phyloP scores from a whole-genome alignment of 2,329 filamentous ascomycete species.

The Nigrospora oryzae region DNA sequence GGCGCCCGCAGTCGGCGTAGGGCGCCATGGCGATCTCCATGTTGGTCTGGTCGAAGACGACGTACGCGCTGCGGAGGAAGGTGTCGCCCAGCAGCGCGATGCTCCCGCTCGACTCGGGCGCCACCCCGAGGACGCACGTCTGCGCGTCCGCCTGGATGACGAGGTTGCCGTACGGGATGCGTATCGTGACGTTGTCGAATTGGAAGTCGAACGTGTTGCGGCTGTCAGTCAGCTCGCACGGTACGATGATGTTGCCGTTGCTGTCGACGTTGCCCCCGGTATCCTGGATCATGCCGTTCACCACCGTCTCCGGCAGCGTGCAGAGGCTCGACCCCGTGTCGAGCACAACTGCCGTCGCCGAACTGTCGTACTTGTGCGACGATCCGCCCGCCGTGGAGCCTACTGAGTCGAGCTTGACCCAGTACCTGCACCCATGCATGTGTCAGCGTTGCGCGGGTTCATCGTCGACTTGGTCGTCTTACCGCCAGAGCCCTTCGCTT shows the following conservation, averaged over 20 bases:
- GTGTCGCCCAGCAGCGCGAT: constrained; percentile 49
- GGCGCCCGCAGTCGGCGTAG: constrained; percentile 39
- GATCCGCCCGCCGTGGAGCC: constrained; percentile 26
- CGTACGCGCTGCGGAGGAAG: constrained; percentile 47
- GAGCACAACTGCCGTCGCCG: constrained; percentile 49
- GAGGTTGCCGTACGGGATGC: constrained; percentile 40
- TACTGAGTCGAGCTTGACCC: constrained; percentile 38
- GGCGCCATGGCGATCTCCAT: constrained; percentile 39
- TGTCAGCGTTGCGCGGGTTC: constrained; percentile 10
- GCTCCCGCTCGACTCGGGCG: constrained; percentile 26
- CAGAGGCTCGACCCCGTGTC: constrained; percentile 65
- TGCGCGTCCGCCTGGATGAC: constrained; percentile 25
- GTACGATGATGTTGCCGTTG: constrained; percentile 36
- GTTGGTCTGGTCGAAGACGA: constrained; percentile 42
- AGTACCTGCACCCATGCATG: constrained; percentile 46
- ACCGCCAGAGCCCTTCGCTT: constrained; percentile 23
- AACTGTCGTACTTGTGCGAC: constrained; percentile 24
- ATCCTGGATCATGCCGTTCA: constrained; percentile 37
- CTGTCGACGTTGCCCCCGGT: constrained; percentile 30
- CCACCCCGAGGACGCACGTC: constrained; percentile 39
- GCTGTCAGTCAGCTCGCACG: constrained; percentile 31
- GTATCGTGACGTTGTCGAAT: constrained; percentile 37
- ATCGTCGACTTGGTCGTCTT: background rate
- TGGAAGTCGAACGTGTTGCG: constrained; percentile 35
- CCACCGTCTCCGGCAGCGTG: constrained; percentile 51